Conservation (phyloP, 140 eudicot species). For the Ambrosia hybrid region DNA sequence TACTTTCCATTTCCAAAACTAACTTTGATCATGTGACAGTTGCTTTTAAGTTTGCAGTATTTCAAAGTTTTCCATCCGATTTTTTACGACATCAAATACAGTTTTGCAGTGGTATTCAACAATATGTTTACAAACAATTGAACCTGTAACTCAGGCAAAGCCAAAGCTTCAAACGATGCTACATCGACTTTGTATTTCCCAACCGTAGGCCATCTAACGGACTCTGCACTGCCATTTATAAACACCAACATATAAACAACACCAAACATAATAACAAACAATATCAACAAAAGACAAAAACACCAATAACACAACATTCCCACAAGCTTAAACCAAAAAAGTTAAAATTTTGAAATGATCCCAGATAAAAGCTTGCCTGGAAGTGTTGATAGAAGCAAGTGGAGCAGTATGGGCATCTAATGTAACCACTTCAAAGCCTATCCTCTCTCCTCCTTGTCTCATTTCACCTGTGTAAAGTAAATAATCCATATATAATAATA, state of each 20-base stretch:
- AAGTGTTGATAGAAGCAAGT: slow-evolving; percentile 61
- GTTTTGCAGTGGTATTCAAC: too few species aligned
- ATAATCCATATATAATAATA: slow-evolving; percentile 3
- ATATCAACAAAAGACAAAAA: not conserved
- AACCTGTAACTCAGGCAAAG: slow-evolving; percentile 92
- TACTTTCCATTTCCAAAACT: not conserved
- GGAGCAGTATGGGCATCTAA: slow-evolving; percentile 63
- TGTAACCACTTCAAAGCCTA: slow-evolving; percentile 91
- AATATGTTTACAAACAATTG: not conserved
- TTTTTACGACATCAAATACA: not conserved
- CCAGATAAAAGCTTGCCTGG: slow-evolving; percentile 37
- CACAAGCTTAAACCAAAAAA: not conserved
- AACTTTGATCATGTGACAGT: not conserved
- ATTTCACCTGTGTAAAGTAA: slow-evolving; percentile 54
- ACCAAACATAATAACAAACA: not conserved
- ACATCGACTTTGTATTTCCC: slow-evolving; percentile 81
- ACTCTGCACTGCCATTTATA: slow-evolving; percentile 58
- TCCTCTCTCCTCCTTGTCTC: slow-evolving; percentile 71
- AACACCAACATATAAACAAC: not conserved
- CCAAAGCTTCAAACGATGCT: slow-evolving; percentile 84
- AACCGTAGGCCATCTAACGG: slow-evolving; percentile 79
- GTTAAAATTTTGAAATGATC: not conserved
- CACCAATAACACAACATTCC: too few species aligned
- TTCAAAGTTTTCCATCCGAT: slow-evolving; percentile 1
- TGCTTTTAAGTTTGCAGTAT: not conserved